phyloP scores from a whole-genome alignment of 1,284 basidiomycete species.

The Fomitiporia mediterranea region DNA sequence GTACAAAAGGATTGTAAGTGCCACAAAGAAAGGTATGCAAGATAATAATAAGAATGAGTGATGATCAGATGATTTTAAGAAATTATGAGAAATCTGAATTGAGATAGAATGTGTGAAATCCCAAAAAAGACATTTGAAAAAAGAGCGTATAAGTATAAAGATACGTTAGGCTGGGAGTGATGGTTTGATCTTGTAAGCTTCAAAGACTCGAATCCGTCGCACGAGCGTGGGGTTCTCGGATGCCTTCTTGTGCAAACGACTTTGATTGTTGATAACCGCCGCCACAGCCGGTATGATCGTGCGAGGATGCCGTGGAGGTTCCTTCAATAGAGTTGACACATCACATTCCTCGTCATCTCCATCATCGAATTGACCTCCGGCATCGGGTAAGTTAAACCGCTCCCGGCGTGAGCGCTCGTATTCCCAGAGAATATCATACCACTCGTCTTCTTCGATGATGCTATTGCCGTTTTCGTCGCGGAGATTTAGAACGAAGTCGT shows the following conservation, averaged over 20 bases:
- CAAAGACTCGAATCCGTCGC: conserved; percentile 18
- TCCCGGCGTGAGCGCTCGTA: conserved; percentile 44
- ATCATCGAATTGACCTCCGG: conserved; percentile 42
- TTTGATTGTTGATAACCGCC: conserved; percentile 5
- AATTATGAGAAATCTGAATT: neutral
- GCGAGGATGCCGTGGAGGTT: neutral
- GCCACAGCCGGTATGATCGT: conserved; percentile 1
- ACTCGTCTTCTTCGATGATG: conserved; percentile 38
- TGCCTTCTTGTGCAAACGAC: neutral
- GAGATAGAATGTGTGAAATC: neutral
- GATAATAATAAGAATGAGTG: conserved; percentile 2
- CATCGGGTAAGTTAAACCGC: conserved; percentile 28
- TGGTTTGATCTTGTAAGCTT: conserved; percentile 13
- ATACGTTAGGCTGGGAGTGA: neutral
- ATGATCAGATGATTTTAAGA: neutral
- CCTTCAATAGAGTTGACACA: conserved; percentile 20
- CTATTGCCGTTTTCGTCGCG: conserved; percentile 37
- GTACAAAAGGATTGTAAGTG: neutral
- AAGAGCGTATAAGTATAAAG: neutral
- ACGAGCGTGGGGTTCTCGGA: conserved; percentile 16
- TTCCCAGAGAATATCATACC: conserved; percentile 55
- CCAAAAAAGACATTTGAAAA: neutral
- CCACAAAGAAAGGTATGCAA: neutral
- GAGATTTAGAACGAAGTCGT: conserved; percentile 42
- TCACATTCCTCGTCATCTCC: conserved; percentile 32